Base-by-base conservation (phyloP, 108 stramenopile species). In the Pseudonitzschia multistriata region DNA sequence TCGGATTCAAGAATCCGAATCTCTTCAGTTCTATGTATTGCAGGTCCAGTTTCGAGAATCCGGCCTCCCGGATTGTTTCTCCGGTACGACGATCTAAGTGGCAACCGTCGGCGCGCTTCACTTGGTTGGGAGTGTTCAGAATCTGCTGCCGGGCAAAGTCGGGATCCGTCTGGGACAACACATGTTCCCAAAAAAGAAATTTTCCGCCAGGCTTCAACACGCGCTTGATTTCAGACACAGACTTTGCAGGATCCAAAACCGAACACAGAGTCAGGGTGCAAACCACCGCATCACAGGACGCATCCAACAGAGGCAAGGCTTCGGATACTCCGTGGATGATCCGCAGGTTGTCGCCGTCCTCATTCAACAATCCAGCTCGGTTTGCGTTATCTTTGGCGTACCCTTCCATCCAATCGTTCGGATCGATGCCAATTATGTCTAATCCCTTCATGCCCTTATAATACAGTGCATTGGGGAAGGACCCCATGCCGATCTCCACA, bases 391-490 rank as follows among this genome's bases (percentile, higher is more conserved):
- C 59, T 13, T 57, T 47, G 39, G 84, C 84, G 61, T 82, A 85
- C 13, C 57, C 62, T 37, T 62, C 59, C 84, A 85, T 85, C 50
- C 53, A 67, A 66, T 80, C 72, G 54, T 85, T 82, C 3, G 84
- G 84, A 54, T 85, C 84, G 29, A 85, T 60, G 5, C 84, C 77
- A 50, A 82, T 73, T 34, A 85, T 85, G 39, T 85, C 81, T 11
- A 82, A 49, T 19, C 63, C 67, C 35, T 21, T 35, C 11, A 49
- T 31, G 30, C 42, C 42, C 34, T 36, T 61, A 54, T 79, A 85
- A 54, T 77, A 85, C 19, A 70, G 67, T 6, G 84, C 80, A 71
- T 85, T 85, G n/a, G 84, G 84, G 36, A 85, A 82, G 29, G 81
- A 73, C 5, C 84, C 84, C 76, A 82, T 78, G 7, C 84, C 84